Evolutionary conservation across 164 flowering plant species (phyloP).

Genomic region (Tetracentron sinense): DNA sequence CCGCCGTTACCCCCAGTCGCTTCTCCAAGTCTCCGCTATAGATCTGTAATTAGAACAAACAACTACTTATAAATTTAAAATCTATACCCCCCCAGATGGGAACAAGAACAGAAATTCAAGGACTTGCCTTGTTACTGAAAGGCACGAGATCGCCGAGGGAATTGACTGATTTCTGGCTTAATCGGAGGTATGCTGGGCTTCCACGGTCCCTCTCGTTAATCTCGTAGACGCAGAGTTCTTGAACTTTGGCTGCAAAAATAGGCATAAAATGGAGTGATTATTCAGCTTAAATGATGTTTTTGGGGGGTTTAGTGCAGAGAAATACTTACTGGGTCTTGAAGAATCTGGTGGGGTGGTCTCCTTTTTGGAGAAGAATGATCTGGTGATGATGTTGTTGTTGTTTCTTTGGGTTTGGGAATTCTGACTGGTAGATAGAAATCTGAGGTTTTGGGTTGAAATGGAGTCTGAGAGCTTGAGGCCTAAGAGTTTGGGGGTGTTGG

Average conservation of each 20-base stretch:
- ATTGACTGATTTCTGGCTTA: constrained; percentile 46
- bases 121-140: constrained; percentile 48
- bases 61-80: too few relatives aligned
- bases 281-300: background rate
- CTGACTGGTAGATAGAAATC: constrained; percentile 16
- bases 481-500: constrained; percentile 9
- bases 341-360: constrained; percentile 8
- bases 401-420: constrained; percentile 3
- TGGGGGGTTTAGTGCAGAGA: background rate
- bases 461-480: constrained; percentile 6
- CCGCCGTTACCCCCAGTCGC: constrained; percentile 57
- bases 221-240: constrained; percentile 60
- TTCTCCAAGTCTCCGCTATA: constrained; percentile 59
- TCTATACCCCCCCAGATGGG: background rate
- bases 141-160: constrained; percentile 72
- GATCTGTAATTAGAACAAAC: constrained; percentile 17
- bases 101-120: background rate
- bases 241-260: constrained; percentile 52
- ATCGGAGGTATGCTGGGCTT: constrained; percentile 60
- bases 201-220: constrained; percentile 67
- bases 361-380: constrained; percentile 25
- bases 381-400: constrained; percentile 20
- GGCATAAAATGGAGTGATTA: background rate
- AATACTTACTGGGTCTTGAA: constrained; percentile 27
- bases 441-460: constrained; percentile 11